Conservation (phyloP, 2,329 filamentous ascomycete species). For the Rasamsonia emersonii region DNA sequence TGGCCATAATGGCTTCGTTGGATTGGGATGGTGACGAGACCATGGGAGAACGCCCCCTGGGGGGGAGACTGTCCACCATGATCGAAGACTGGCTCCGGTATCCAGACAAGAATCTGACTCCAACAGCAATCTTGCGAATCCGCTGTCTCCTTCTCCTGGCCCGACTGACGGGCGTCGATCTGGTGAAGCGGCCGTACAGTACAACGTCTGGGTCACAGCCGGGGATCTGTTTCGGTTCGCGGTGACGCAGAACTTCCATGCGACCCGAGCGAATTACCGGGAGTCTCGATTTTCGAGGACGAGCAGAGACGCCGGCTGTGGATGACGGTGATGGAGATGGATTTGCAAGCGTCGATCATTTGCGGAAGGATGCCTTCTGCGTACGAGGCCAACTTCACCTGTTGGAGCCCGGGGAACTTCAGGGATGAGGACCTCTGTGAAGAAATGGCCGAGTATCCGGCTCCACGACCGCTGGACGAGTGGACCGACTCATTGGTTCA, state of each 20-base stretch:
- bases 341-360: constrained; percentile 48
- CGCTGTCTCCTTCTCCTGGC: no score
- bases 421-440: constrained; percentile 41
- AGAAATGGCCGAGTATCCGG: constrained; percentile 20
- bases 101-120: no score
- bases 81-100: no score
- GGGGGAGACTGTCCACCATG: no score
- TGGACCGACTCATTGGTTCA: constrained; percentile 20
- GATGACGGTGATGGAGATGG: constrained; percentile 49
- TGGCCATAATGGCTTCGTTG: no score
- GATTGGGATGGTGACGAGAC: no score
- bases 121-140: no score
- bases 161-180: no score
- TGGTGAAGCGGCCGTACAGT: no score
- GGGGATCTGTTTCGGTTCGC: constrained; percentile 43
- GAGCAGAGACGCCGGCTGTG: constrained; percentile 47
- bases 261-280: constrained; percentile 20
- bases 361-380: constrained; percentile 44
- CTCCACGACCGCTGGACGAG: constrained; percentile 17
- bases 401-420: constrained; percentile 41
- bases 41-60: no score
- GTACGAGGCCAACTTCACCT: constrained; percentile 39
- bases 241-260: constrained; percentile 43
- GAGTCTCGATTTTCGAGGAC: constrained; percentile 30
- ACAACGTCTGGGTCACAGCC: no score